phyloP scores from a whole-genome alignment of 306 rosid genomes.

The Mimosa bimucronata region DNA sequence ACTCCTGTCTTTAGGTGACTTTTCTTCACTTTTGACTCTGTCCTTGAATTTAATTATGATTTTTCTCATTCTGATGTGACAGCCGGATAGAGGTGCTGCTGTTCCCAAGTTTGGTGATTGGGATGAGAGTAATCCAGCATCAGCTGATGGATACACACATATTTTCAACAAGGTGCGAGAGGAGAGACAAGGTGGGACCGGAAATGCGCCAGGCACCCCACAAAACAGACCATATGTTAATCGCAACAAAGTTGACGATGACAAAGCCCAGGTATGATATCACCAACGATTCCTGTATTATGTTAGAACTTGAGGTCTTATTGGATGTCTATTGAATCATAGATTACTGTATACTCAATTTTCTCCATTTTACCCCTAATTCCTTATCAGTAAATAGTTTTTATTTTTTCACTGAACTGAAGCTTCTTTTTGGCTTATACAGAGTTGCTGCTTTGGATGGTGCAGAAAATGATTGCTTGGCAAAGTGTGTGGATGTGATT shows the following conservation, averaged over 20 bases:
- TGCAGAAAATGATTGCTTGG: conserved; percentile 50
- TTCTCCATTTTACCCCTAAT: too few species aligned
- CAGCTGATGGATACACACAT: conserved; percentile 89
- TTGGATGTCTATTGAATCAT: too few species aligned
- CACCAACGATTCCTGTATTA: not conserved
- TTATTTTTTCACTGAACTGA: conserved; percentile 11
- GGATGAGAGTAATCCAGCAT: conserved; percentile 81
- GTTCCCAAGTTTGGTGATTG: conserved; percentile 98
- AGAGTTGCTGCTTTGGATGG: conserved; percentile 83
- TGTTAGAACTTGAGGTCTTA: not conserved
- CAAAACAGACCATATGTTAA: conserved; percentile 44
- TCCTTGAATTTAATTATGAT: conserved; percentile 32
- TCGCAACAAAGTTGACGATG: conserved; percentile 40
- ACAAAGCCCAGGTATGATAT: conserved; percentile 54
- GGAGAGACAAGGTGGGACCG: conserved; percentile 69
- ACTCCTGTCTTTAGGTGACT: conserved; percentile 9
- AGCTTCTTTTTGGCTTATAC: conserved; percentile 46
- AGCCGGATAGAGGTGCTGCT: conserved; percentile 92
- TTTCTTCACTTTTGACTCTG: conserved; percentile 6
- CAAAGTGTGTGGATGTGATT: conserved; percentile 41
- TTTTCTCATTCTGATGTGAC: conserved; percentile 35
- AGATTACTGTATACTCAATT: too few species aligned
- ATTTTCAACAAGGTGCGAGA: conserved; percentile 82
- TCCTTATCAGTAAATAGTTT: not conserved
- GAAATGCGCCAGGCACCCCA: conserved; percentile 55